Percentiles rank a stretch among this genome's conserved stretches.
Evolutionary conservation across 805 yeast species (phyloP).

Genomic region (Isabelozyma heimii): DNA sequence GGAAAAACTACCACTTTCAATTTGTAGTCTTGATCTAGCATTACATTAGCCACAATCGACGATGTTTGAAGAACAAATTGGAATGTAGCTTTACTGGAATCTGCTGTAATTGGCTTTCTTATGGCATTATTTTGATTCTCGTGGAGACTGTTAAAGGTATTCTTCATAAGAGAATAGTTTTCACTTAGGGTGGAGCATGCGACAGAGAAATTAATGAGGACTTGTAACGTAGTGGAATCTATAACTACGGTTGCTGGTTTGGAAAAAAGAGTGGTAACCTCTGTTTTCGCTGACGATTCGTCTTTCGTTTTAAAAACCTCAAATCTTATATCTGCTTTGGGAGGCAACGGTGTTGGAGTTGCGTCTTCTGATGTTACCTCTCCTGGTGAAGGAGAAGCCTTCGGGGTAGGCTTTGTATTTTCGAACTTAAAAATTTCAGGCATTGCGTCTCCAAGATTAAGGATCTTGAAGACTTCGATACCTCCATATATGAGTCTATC

Average conservation of each 20-base stretch:
- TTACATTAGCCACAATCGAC: constrained; percentile 23
- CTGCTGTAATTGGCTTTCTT: background rate
- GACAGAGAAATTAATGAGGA: constrained; percentile 22
- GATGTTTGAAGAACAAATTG: constrained; percentile 42
- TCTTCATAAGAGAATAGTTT: constrained; percentile 11
- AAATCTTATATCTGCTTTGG: constrained; percentile 51
- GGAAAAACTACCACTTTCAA: constrained; percentile 39
- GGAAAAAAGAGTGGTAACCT: constrained; percentile 42
- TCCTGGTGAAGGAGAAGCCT: background rate
- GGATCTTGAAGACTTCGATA: constrained; percentile 29
- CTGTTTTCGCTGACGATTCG: constrained; percentile 10
- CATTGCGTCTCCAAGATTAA: constrained; percentile 14
- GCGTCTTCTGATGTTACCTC: background rate
- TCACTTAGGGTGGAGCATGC: constrained; percentile 21
- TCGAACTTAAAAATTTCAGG: constrained; percentile 26
- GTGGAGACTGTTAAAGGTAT: background rate
- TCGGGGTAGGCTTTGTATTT: background rate
- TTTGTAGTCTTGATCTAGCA: constrained; percentile 10
- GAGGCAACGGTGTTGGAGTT: constrained; percentile 5
- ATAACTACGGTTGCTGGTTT: constrained; percentile 32
- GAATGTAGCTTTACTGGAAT: background rate
- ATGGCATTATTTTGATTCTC: background rate
- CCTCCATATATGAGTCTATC: constrained; percentile 47
- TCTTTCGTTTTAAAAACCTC: constrained; percentile 36
- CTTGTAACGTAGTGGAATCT: constrained; percentile 19